A percentile compares a stretch with the other conserved stretches of the same genome.
These are phyloP conservation scores for Anthostomella pinea DNA, from an alignment of 2,329 filamentous ascomycete species.

Conservation along the genomic window DNA sequence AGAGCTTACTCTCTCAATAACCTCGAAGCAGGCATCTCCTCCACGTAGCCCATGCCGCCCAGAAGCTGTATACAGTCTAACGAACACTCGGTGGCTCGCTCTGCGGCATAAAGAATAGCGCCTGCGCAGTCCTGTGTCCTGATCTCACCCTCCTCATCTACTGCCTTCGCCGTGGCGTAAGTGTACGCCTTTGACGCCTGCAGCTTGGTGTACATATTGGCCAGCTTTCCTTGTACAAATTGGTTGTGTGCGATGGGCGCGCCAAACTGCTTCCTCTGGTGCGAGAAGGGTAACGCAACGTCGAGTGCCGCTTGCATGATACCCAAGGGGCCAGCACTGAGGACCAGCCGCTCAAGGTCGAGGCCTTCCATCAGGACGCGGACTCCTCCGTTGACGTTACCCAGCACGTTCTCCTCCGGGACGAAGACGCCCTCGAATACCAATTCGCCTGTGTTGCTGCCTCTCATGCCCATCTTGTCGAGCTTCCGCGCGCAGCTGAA, in stretches of 20 bases:
- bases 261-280: slow-evolving; percentile 86
- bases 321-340: slow-evolving; percentile 85
- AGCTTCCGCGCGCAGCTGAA: slow-evolving; percentile 89
- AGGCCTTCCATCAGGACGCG: slow-evolving; percentile 94
- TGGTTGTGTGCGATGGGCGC: slow-evolving; percentile 87
- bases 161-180: slow-evolving; percentile 72
- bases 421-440: slow-evolving; percentile 91
- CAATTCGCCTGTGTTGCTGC: slow-evolving; percentile 92
- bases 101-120: slow-evolving; percentile 88
- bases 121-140: slow-evolving; percentile 91
- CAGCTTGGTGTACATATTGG: slow-evolving; percentile 96
- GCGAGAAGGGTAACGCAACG: slow-evolving; percentile 81
- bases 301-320: slow-evolving; percentile 93
- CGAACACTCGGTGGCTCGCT: slow-evolving; percentile 81
- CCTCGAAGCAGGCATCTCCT: slow-evolving; percentile 88
- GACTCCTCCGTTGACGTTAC: slow-evolving; percentile 76
- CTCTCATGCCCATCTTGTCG: slow-evolving; percentile 97
- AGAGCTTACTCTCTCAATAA: slow-evolving; percentile 67
- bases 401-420: slow-evolving; percentile 76
- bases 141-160: slow-evolving; percentile 73
- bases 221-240: slow-evolving; percentile 85
- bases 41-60: slow-evolving; percentile 93
- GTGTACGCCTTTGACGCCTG: slow-evolving; percentile 84
- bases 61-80: slow-evolving; percentile 89
- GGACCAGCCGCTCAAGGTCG: slow-evolving; percentile 87